These are phyloP conservation scores for Huntiella savannae DNA, from an alignment of 2,329 filamentous ascomycete genomes.

Conservation along the genomic window DNA sequence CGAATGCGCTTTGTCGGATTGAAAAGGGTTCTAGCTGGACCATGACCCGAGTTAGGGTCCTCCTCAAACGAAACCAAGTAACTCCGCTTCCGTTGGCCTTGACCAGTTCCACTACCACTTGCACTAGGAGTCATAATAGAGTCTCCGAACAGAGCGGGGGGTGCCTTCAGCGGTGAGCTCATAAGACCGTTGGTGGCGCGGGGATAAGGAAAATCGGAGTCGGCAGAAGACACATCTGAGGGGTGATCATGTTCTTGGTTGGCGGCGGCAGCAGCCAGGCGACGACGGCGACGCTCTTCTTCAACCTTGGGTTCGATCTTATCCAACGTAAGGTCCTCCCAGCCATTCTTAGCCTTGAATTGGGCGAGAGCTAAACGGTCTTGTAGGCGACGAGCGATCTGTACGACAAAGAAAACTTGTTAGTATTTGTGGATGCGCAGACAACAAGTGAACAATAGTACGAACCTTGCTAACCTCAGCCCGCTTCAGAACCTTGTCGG, in stretches of 20 bases:
- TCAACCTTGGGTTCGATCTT: conserved; percentile 71
- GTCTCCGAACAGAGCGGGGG: conserved; percentile 57
- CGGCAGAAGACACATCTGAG: conserved; percentile 72
- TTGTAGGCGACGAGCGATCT: conserved; percentile 89
- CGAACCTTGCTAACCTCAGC: conserved; percentile 59
- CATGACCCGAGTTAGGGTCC: conserved; percentile 16
- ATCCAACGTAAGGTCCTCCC: conserved; percentile 76
- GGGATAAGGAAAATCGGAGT: conserved; percentile 58
- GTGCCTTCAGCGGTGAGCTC: conserved; percentile 65
- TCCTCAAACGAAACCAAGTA: conserved; percentile 41
- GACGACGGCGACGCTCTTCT: conserved; percentile 56
- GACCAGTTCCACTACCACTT: conserved; percentile 34
- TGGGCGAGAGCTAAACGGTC: conserved; percentile 88
- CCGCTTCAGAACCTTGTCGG: conserved; percentile 50
- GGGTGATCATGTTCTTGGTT: conserved; percentile 48
- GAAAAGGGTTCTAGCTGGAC: conserved; percentile 17
- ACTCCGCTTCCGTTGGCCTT: conserved; percentile 38
- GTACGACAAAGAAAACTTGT: not conserved
- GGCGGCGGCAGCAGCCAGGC: conserved; percentile 23
- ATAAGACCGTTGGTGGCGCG: conserved; percentile 39
- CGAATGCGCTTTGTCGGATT: conserved; percentile 53
- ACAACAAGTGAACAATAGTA: conserved; percentile 1
- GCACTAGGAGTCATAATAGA: conserved; percentile 48
- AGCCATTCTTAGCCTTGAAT: conserved; percentile 92
- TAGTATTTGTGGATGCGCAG: conserved; percentile 11